Conservation (phyloP, 164 flowering plant genomes). For the Vitis labrusca region DNA sequence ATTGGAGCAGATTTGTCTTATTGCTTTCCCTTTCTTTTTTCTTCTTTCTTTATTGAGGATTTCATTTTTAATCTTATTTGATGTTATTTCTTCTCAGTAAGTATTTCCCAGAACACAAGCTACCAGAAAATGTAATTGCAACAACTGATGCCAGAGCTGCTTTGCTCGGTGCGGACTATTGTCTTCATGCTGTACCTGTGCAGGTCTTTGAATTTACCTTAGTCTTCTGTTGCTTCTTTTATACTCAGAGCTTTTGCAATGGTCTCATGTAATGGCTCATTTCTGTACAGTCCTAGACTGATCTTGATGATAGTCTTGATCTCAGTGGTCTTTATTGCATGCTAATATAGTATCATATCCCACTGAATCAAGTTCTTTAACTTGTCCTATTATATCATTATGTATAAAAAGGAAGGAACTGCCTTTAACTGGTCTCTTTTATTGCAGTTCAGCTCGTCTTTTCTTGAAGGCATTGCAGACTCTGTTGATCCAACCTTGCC, state of each 20-base stretch:
- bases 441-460: conserved; percentile 90
- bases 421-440: conserved; percentile 15
- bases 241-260: background rate
- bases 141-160: conserved; percentile 85
- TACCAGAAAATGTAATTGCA: conserved; percentile 83
- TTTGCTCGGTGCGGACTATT: conserved; percentile 74
- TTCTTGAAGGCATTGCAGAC: conserved; percentile 75
- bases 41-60: background rate
- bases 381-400: background rate
- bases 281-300: background rate
- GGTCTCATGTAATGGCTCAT: background rate
- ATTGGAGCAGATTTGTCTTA: too few species aligned
- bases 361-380: background rate
- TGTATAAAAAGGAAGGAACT: background rate
- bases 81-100: conserved; percentile 44
- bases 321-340: background rate
- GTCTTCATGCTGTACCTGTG: conserved; percentile 97
- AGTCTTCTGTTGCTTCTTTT: background rate
- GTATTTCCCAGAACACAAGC: conserved; percentile 80
- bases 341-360: background rate
- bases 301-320: background rate
- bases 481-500: conserved; percentile 85
- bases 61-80: background rate
- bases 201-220: conserved; percentile 52
- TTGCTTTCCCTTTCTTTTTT: too few species aligned